Conservation (phyloP, 2,329 filamentous ascomycete genomes). For the Microcyclospora pomicola region DNA sequence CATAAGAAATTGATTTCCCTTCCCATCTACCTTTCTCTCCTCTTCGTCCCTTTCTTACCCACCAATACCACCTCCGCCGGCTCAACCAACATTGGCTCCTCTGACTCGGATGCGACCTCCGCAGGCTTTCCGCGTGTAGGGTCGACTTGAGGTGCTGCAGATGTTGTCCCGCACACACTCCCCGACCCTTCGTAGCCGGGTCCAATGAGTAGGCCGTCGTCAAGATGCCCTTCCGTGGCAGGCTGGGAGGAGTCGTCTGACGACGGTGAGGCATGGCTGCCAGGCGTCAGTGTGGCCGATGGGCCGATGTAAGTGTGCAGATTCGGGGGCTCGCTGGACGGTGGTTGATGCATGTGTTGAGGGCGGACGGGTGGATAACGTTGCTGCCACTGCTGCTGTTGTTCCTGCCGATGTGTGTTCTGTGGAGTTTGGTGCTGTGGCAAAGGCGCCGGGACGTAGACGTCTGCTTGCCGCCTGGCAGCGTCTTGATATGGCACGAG, state of each 20-base stretch:
- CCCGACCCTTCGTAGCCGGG: slow-evolving; percentile 1
- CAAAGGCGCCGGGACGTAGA: background rate
- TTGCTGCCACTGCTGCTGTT: background rate
- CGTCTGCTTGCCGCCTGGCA: background rate
- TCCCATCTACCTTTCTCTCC: no score
- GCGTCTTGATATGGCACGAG: background rate
- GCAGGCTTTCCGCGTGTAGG: background rate
- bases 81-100: slow-evolving; percentile 3
- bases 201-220: slow-evolving; percentile 6
- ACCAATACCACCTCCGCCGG: slow-evolving; percentile 6
- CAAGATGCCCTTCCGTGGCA: background rate
- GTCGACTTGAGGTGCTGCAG: no score
- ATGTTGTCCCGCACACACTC: no score
- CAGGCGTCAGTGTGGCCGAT: no score
- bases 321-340: no score
- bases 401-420: background rate
- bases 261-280: no score
- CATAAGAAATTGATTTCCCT: no score
- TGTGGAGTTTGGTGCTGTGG: background rate
- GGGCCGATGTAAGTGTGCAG: no score
- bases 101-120: slow-evolving; percentile 1
- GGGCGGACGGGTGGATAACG: no score
- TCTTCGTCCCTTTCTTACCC: slow-evolving; percentile 1
- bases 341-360: no score
- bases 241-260: no score